A percentile compares a stretch with the other conserved stretches of the same genome.
phyloP scores from a whole-genome alignment of 352 stramenopile genomes.

The Phytophthora ramorum region DNA sequence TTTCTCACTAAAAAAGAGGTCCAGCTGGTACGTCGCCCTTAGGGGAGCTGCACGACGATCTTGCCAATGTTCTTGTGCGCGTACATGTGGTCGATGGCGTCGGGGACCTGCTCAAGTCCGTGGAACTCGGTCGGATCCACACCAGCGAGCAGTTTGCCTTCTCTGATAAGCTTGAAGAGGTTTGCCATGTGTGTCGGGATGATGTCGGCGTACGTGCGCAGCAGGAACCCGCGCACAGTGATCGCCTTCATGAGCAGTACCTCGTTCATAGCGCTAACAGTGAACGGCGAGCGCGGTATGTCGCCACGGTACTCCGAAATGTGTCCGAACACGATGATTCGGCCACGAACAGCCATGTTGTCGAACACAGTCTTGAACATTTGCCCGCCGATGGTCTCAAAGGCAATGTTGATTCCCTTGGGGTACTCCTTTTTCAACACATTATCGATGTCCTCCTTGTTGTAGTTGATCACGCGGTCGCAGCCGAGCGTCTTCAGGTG shows the following conservation, averaged over 20 bases:
- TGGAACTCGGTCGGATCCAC: slow-evolving; percentile 53
- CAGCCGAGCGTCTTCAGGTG: slow-evolving; percentile 63
- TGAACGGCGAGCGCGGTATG: slow-evolving; percentile 34
- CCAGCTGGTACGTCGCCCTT: not conserved
- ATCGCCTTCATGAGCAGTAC: slow-evolving; percentile 45
- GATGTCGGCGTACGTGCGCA: slow-evolving; percentile 41
- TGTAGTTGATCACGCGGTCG: slow-evolving; percentile 86
- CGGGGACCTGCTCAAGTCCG: slow-evolving; percentile 51
- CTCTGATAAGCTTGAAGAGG: slow-evolving; percentile 56
- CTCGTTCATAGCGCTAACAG: slow-evolving; percentile 28
- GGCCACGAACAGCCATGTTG: slow-evolving; percentile 52
- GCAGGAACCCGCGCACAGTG: slow-evolving; percentile 50
- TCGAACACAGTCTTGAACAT: slow-evolving; percentile 52
- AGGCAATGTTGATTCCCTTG: slow-evolving; percentile 35
- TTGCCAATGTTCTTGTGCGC: slow-evolving; percentile 77
- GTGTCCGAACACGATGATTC: slow-evolving; percentile 52
- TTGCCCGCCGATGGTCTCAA: slow-evolving; percentile 36
- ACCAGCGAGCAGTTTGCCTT: slow-evolving; percentile 50
- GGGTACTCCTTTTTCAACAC: slow-evolving; percentile 46
- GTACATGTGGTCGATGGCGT: slow-evolving; percentile 72
- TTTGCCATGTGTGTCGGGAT: slow-evolving; percentile 50
- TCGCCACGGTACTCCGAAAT: slow-evolving; percentile 46
- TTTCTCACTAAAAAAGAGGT: slow-evolving; percentile 2
- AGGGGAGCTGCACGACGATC: slow-evolving; percentile 68
- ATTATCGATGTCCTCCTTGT: slow-evolving; percentile 45